phyloP scores from a whole-genome alignment of 1,139 yeast genomes.

The Geotrichum phurueaensis region DNA sequence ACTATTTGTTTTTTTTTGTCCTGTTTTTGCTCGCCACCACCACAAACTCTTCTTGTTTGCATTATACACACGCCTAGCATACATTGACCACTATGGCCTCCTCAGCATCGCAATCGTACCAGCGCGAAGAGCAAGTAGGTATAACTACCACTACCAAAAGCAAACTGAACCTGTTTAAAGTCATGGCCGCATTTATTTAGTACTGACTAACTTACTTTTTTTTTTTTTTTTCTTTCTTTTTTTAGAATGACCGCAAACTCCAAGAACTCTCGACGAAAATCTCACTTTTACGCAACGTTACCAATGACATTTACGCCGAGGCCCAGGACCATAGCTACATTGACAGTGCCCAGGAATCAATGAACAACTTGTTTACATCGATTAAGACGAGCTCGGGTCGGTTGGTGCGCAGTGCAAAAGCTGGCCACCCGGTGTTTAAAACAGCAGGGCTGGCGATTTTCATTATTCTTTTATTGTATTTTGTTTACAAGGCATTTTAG shows the following conservation, averaged over 20 bases:
- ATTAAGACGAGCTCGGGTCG: conserved; percentile 64
- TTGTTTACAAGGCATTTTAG: conserved; percentile 36
- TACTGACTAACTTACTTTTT: not conserved
- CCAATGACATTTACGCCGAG: conserved; percentile 57
- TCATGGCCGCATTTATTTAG: not conserved
- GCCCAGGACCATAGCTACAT: conserved; percentile 55
- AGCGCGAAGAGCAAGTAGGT: conserved; percentile 19
- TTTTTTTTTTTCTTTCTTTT: not conserved
- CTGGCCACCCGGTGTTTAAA: conserved; percentile 54
- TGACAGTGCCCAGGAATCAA: conserved; percentile 44
- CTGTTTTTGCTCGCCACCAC: too few relatives aligned
- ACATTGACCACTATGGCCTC: not conserved
- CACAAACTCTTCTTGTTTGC: too few relatives aligned
- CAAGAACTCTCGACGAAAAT: conserved; percentile 56
- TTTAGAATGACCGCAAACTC: conserved; percentile 53
- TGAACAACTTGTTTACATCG: conserved; percentile 53
- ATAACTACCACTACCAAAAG: too few relatives aligned
- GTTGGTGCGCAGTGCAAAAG: conserved; percentile 52
- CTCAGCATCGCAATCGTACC: conserved; percentile 18
- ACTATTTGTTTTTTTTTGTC: too few relatives aligned
- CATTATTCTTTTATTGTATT: conserved; percentile 61
- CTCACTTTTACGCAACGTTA: conserved; percentile 53
- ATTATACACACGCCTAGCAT: not conserved
- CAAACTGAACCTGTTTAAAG: not conserved
- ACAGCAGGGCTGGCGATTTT: conserved; percentile 55